These are phyloP conservation scores for Nitzschia sp. DNA, from an alignment of 108 stramenopile species.

Conservation along the genomic window DNA sequence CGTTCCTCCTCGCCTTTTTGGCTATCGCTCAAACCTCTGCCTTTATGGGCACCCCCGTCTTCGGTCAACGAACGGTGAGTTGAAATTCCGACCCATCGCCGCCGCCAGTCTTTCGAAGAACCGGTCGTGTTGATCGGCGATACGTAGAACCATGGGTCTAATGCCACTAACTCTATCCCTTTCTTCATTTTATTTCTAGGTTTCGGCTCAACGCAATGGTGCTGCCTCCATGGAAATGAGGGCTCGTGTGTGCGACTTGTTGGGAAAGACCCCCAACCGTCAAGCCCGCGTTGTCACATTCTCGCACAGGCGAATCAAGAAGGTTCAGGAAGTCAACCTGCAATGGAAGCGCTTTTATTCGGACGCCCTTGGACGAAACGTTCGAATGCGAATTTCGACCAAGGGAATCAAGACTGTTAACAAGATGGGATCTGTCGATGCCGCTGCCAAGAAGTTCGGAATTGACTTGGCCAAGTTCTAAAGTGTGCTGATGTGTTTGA, in stretches of 20 bases:
- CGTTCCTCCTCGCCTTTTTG: slow-evolving; percentile 56
- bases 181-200: slow-evolving; percentile 1
- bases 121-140: too few relatives aligned
- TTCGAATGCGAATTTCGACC: slow-evolving; percentile 87
- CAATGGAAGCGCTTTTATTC: slow-evolving; percentile 89
- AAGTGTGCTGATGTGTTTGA: too few relatives aligned
- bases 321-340: slow-evolving; percentile 92
- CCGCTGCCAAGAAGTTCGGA: slow-evolving; percentile 93
- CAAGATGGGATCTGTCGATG: slow-evolving; percentile 91
- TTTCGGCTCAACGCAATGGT: slow-evolving; percentile 18
- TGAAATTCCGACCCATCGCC: too few relatives aligned
- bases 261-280: slow-evolving; percentile 92
- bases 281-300: slow-evolving; percentile 94
- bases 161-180: too few relatives aligned
- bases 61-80: slow-evolving; percentile 25
- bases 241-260: slow-evolving; percentile 85
- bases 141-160: too few relatives aligned
- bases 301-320: slow-evolving; percentile 92
- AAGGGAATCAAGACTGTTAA: slow-evolving; percentile 96
- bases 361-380: slow-evolving; percentile 79
- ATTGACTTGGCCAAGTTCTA: slow-evolving; percentile 88
- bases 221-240: slow-evolving; percentile 74
- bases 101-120: too few relatives aligned
- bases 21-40: slow-evolving; percentile 50
- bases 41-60: slow-evolving; percentile 61